Conservation (phyloP, 371 early-diverging fungal genomes). For the Conidiobolus incongruus region DNA sequence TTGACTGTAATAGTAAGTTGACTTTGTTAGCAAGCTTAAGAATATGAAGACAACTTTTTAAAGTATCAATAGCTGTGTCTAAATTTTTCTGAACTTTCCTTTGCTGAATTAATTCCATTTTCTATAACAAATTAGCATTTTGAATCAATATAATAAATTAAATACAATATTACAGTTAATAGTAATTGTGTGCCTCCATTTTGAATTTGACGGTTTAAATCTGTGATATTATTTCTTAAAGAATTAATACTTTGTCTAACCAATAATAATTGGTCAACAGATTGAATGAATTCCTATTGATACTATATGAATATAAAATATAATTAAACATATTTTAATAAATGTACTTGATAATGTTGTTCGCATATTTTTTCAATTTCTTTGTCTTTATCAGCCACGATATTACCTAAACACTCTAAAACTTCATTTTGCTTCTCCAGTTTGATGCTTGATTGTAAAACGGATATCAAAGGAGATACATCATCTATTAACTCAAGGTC, state of each 20-base stretch:
- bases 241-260: slow-evolving; percentile 71
- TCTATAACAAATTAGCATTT: slow-evolving; percentile 17
- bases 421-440: slow-evolving; percentile 8
- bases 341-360: slow-evolving; percentile 66
- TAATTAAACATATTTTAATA: background rate
- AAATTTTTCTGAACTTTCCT: slow-evolving; percentile 68
- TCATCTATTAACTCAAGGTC: too few species aligned
- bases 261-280: slow-evolving; percentile 84
- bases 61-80: slow-evolving; percentile 56
- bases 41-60: slow-evolving; percentile 68
- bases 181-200: slow-evolving; percentile 48
- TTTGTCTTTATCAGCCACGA: slow-evolving; percentile 71
- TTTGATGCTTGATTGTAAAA: background rate
- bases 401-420: slow-evolving; percentile 54
- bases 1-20: slow-evolving; percentile 46
- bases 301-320: background rate
- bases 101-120: slow-evolving; percentile 69
- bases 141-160: background rate
- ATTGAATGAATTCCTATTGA: slow-evolving; percentile 77
- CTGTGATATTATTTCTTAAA: slow-evolving; percentile 58
- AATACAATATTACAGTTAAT: slow-evolving; percentile 28
- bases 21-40: slow-evolving; percentile 74
- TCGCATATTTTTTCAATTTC: slow-evolving; percentile 96
- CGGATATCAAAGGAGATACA: slow-evolving; percentile 2
- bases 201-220: slow-evolving; percentile 69